Evolutionary conservation across 2,329 filamentous ascomycete species (phyloP).

Genomic region (Diaporthe ilicicola): DNA sequence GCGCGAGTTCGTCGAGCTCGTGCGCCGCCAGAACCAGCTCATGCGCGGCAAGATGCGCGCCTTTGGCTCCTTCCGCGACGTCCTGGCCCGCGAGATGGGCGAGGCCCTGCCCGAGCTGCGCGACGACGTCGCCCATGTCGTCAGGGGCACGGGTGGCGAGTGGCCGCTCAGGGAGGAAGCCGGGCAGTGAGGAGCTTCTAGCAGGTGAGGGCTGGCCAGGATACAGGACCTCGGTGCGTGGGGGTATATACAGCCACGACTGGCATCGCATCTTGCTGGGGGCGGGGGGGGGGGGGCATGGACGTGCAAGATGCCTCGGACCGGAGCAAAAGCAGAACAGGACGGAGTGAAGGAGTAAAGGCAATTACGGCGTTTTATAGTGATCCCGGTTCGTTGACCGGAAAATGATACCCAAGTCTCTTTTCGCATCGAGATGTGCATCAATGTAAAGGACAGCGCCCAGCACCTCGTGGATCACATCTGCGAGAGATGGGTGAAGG

Average conservation of each 20-base stretch:
- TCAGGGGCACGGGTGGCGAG: conserved; percentile 55
- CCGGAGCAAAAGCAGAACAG: neutral
- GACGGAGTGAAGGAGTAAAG: neutral
- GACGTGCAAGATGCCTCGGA: neutral
- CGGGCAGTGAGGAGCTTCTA: conserved; percentile 5
- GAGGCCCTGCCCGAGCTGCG: conserved; percentile 67
- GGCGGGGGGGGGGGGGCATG: no score
- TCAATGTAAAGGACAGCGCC: no score
- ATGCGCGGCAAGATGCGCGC: conserved; percentile 71
- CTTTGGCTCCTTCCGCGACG: conserved; percentile 68
- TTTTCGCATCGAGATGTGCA: neutral
- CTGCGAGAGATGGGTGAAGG: neutral
- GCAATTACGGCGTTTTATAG: conserved; percentile 15
- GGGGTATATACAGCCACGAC: neutral
- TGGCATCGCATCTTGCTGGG: neutral
- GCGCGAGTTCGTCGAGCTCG: conserved; percentile 76
- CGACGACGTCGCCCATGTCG: conserved; percentile 59
- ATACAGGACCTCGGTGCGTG: no score
- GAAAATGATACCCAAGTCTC: conserved; percentile 28
- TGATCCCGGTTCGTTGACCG: neutral
- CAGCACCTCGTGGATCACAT: neutral
- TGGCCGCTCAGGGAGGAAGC: conserved; percentile 23
- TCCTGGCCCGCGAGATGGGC: conserved; percentile 66
- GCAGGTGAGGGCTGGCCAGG: neutral
- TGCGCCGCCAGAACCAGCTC: conserved; percentile 71